Conservation (phyloP, 2,329 filamentous ascomycete genomes). For the Colletotrichum liriopes region DNA sequence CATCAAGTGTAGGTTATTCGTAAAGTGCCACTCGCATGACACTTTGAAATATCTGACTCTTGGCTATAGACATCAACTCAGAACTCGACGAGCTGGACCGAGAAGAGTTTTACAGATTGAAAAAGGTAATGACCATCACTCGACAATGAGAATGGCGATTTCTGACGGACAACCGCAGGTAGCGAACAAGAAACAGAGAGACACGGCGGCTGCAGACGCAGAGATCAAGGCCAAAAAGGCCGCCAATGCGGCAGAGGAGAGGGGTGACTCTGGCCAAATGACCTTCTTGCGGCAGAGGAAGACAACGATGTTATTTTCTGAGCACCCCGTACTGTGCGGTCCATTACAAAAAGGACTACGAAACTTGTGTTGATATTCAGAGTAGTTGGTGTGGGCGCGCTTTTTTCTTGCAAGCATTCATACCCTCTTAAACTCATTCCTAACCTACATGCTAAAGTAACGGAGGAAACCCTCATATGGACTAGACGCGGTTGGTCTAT, state of each 20-base stretch:
- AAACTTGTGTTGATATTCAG: conserved; percentile 6
- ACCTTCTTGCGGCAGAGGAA: conserved; percentile 82
- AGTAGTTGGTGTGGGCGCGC: neutral
- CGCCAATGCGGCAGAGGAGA: conserved; percentile 53
- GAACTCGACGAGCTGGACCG: conserved; percentile 97
- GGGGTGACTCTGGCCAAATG: conserved; percentile 64
- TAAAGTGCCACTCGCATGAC: neutral
- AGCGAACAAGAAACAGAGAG: conserved; percentile 86
- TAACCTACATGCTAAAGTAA: neutral
- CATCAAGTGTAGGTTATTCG: conserved; percentile 83
- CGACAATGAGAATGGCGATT: neutral
- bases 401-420: conserved; percentile 8
- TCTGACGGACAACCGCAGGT: conserved; percentile 61
- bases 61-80: conserved; percentile 87
- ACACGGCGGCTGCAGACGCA: conserved; percentile 79
- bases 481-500: conserved; percentile 57
- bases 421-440: conserved; percentile 3
- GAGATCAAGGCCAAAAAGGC: conserved; percentile 79
- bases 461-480: neutral
- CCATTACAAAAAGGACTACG: neutral
- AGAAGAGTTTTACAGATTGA: conserved; percentile 97
- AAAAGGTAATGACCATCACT: conserved; percentile 72
- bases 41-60: conserved; percentile 21
- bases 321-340: neutral
- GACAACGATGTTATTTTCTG: conserved; percentile 91